Base-by-base conservation (phyloP, 2,329 filamentous ascomycete genomes). In the Diaporthe longicolla region DNA sequence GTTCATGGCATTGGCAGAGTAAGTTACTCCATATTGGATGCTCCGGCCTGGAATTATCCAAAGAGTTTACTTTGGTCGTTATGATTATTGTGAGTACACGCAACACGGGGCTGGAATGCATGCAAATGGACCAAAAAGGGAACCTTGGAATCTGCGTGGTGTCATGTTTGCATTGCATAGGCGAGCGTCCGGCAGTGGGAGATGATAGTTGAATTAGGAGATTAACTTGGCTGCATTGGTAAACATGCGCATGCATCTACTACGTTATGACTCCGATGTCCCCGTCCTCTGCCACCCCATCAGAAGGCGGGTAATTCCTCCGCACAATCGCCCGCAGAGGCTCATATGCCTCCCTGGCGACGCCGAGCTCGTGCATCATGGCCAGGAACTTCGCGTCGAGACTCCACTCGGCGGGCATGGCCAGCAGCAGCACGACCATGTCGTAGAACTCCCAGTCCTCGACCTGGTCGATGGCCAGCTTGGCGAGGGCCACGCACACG, bases 401-500 rank as follows among this genome's bases (percentile, higher is more conserved):
- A n/a, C 63, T 43, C 57, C 66, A 70, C 59, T 37, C 26, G 24
- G 24, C 8, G 24, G 73, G 71, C 54, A 73, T 26, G 57, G n/a
- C 29, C 17, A 75, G 40, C 32, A 75, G 43, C 37, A 73, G 45
- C 24, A 32, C 71, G 19, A 75, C 71, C 55, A 57, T 69, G 29
- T 73, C 40, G 43, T 75, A 73, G 17, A 71, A 73, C 11, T 45
- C 40, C 73, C 40, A 78, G 45, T 70, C 68, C 37, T 65, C 57
- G 43, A 26, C n/a, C 71, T 21, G 1, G 15, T 70, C 65, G 10
- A 19, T 19, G 50, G 80, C 80, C 8, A 79, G 76, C 70, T 80
- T 79, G 21, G 79, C 79, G 29, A 85, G 75, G 37, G 76, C 78
- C 37, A 78, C 77, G 71, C 82, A 82, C 24, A 84, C 80, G 50